Conservation (phyloP, 2,329 filamentous ascomycete genomes). For the Trichoderma atroviride region DNA sequence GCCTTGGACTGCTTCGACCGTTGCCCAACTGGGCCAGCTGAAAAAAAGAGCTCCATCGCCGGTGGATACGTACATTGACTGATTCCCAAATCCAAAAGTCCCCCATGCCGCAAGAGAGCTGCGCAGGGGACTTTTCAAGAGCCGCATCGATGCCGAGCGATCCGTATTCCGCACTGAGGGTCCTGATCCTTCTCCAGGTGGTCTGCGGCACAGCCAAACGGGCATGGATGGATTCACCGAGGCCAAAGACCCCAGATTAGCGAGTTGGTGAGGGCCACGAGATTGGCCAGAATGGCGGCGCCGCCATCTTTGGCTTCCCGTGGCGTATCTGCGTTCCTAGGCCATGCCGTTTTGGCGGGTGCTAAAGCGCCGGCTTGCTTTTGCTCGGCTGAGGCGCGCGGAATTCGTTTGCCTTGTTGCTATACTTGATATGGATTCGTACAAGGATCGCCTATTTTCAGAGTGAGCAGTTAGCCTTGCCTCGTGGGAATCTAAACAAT, state of each 20-base stretch:
- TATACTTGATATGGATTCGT: neutral
- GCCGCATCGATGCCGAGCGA: slow-evolving; percentile 19
- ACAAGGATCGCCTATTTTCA: neutral
- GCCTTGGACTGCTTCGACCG: neutral
- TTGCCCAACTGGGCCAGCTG: slow-evolving; percentile 8
- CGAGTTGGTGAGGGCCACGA: neutral
- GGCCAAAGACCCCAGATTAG: slow-evolving; percentile 9
- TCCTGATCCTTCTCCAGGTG: neutral
- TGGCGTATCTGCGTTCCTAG: neutral
- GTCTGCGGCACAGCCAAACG: neutral
- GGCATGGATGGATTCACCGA: neutral
- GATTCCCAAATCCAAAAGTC: neutral
- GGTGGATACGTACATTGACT: slow-evolving; percentile 1
- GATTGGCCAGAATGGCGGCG: neutral
- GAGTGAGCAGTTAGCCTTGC: neutral
- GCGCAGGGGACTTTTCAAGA: neutral
- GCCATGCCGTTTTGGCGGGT: neutral
- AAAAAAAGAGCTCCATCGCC: slow-evolving; percentile 2
- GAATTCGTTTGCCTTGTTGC: neutral
- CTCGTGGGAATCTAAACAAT: neutral
- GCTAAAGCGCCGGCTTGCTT: neutral
- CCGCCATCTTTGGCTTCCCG: neutral
- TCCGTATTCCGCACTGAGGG: slow-evolving; percentile 20
- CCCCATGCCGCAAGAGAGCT: neutral
- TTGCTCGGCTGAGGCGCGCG: neutral